A percentile compares a stretch with the other conserved stretches of the same genome.
These are phyloP conservation scores for Miscanthus lutarioriparius DNA, from an alignment of 176 grass and related monocot genomes.

Conservation along the genomic window DNA sequence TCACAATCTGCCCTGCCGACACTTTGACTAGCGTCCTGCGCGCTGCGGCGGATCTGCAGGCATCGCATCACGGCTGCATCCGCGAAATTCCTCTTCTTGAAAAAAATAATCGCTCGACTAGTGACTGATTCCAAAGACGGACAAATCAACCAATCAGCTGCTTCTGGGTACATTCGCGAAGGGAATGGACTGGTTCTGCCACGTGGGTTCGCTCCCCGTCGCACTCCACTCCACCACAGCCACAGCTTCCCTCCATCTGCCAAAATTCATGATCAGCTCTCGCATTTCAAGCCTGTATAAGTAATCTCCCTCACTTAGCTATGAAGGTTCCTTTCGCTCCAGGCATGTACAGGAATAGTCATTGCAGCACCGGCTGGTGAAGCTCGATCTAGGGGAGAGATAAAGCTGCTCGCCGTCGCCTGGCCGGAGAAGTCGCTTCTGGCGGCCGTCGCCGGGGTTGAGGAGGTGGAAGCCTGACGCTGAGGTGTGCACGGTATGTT, in stretches of 20 bases:
- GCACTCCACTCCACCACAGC: neutral
- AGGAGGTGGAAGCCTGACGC: neutral
- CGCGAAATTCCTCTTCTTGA: neutral
- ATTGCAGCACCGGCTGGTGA: neutral
- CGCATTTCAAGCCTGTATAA: neutral
- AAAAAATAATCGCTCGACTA: neutral
- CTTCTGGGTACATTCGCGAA: neutral
- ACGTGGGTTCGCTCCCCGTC: neutral
- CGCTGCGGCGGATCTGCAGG: conserved; percentile 1
- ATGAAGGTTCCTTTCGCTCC: neutral
- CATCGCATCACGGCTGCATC: neutral
- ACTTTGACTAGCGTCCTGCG: neutral
- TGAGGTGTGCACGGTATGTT: neutral
- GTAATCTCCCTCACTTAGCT: neutral
- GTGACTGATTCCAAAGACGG: neutral
- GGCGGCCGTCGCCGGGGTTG: neutral
- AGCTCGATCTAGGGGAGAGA: neutral
- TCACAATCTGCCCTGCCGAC: neutral
- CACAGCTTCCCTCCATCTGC: neutral
- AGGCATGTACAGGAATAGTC: neutral
- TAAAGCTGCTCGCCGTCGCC: neutral
- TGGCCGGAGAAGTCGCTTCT: neutral
- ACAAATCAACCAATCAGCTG: neutral
- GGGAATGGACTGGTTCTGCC: neutral
- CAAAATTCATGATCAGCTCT: neutral